Evolutionary conservation across 1,284 basidiomycete species (phyloP), one percentile per base, ranked within the genome.

Genomic region (Boletus smithii): DNA sequence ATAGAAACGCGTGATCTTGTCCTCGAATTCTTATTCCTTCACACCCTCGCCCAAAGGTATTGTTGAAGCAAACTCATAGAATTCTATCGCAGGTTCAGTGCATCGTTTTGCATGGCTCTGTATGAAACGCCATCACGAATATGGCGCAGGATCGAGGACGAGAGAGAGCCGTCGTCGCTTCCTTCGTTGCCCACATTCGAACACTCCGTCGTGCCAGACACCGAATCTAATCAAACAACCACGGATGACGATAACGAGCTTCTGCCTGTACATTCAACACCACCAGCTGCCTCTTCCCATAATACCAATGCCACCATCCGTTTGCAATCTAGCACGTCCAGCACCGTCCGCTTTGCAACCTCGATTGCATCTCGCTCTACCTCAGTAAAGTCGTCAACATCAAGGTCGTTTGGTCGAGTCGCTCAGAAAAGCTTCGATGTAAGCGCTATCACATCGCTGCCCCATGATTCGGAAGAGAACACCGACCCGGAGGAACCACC

Each of bases 121-220:
- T 73, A 86, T 8, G 87, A 90, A 65, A 90, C 87, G 8, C 87
- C 87, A 0, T 89, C 88, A 24, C 73, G 86, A 40, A 81, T 90
- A 59, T 86, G 83, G 83, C 75, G 87, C 22, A 77, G 88, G 42
- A 88, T 90, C 38, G 77, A 89, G 63, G 83, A 87, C 56, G 79
- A 77, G 45, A 66, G 70, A 53, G 86, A 88, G 53, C 83, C 89
- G 73, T 84, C 88, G 7, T 90, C 88, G 31, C 68, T 90, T 3
- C 87, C 87, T 3, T 87, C 85, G 7, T 66, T 89, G 7, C 84
- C 85, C 11, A 71, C 58, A 1, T 80, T 85, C 57, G 85, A 88
- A 34, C 78, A 84, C 56, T 83, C 82, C 17, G 71, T 55, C 5
- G 66, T 68, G 39, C 60, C 67, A 41, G 60, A 62, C 48, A 66